Evolutionary conservation across 1,284 basidiomycete species (phyloP), one percentile per base, ranked within the genome.

Genomic region (Earliella scabrosa): DNA sequence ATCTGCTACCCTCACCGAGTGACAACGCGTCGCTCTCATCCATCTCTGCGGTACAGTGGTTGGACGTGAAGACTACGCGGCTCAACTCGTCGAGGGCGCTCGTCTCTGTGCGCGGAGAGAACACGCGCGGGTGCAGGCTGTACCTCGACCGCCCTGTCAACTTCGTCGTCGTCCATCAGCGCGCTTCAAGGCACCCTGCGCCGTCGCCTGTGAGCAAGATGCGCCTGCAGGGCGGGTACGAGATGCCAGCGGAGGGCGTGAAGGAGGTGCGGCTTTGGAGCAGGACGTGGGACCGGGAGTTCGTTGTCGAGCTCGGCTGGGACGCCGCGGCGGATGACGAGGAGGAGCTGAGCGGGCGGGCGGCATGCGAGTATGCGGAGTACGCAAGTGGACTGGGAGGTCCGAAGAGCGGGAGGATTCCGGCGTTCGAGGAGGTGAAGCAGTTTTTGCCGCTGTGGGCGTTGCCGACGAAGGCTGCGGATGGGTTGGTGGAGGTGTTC

Each of bases 281-380:
- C 55, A 77, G 90, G 26, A 78, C 76, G n/a, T 92, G 89, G 83
- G 83, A 77, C 13, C 76, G 76, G 58, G 72, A 69, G 60, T 88
- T 89, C 59, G 76, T 76, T 29, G 82, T 88, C 21, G 79, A 84
- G 60, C 71, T 84, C 31, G 73, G 75, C 38, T 80, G 80, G 79
- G 88, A 32, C 76, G 40, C 52, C 36, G 54, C 50, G 8, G 54
- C 52, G 6, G 59, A 45, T 3, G 53, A 55, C 21, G 49, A 54
- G 46, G 58, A 63, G n/a, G 56, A 64, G 44, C 64, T 82, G 38
- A 70, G 64, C 27, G 90, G 88, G 14, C 73, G 79, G 1, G 77
- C 87, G 34, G 83, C 82, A 27, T 92, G 90, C 60, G 80, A 82
- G 63, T 91, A 87, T 86, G 82, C 80, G 7, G 89, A 92, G 66